Evolutionary conservation across 495 filamentous ascomycete genomes (phyloP).

Genomic region (Penicillium angulare): DNA sequence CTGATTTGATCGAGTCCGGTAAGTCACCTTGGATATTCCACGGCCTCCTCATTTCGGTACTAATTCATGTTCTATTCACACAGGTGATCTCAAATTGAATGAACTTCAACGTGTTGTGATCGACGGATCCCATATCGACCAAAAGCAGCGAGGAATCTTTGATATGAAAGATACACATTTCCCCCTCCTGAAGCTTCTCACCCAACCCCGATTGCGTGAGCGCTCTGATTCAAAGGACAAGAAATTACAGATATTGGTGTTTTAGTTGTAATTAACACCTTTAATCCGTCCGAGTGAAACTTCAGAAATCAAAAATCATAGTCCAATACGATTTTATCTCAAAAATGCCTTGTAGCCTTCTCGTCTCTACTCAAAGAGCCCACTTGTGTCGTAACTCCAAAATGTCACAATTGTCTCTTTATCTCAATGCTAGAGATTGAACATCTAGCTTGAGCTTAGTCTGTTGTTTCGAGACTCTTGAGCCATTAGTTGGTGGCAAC

Average conservation of each 20-base stretch:
- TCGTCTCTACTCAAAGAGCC: no score
- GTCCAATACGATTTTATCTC: not conserved
- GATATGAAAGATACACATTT: slow-evolving; percentile 89
- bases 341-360: no score
- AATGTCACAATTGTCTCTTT: no score
- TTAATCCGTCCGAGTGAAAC: no score
- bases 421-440: no score
- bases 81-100: slow-evolving; percentile 66
- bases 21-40: slow-evolving; percentile 15
- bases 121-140: slow-evolving; percentile 85
- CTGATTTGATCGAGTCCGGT: slow-evolving; percentile 80
- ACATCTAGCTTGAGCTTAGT: no score
- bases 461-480: no score
- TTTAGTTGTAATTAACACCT: no score
- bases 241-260: slow-evolving; percentile 39
- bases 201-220: slow-evolving; percentile 63
- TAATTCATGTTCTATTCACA: not conserved
- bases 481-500: no score
- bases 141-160: slow-evolving; percentile 86
- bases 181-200: slow-evolving; percentile 68
- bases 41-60: not conserved
- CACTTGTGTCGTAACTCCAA: no score
- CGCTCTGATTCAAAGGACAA: slow-evolving; percentile 54
- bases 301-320: no score
- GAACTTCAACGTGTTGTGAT: slow-evolving; percentile 77